Evolutionary conservation across 2,329 filamentous ascomycete genomes (phyloP).

Genomic region (Rhytidhysteron rufulum): DNA sequence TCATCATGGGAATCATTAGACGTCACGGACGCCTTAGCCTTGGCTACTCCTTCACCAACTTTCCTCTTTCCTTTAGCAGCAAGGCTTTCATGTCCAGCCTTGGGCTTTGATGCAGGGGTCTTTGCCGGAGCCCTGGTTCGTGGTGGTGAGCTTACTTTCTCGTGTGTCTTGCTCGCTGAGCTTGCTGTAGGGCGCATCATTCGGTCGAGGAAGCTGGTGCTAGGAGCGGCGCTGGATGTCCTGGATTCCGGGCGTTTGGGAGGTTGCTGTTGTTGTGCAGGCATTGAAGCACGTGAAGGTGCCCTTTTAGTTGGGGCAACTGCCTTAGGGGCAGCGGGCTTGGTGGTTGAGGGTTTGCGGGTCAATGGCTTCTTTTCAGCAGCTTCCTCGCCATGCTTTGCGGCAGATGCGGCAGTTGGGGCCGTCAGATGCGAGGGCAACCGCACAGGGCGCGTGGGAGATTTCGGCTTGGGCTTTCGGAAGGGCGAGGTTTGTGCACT

Average conservation of each 20-base stretch:
- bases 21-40: conserved; percentile 30
- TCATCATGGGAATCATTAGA: conserved; percentile 16
- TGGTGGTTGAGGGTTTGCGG: conserved; percentile 34
- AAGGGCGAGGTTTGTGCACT: conserved; percentile 23
- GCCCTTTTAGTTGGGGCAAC: conserved; percentile 24
- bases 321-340: conserved; percentile 21
- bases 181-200: conserved; percentile 76
- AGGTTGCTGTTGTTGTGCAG: conserved; percentile 23
- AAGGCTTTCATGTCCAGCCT: conserved; percentile 17
- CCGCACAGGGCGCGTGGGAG: conserved; percentile 64
- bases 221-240: conserved; percentile 52
- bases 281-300: conserved; percentile 35
- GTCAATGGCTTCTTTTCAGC: conserved; percentile 38
- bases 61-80: conserved; percentile 35
- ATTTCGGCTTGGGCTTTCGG: conserved; percentile 46
- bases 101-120: conserved; percentile 15
- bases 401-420: conserved; percentile 66
- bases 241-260: conserved; percentile 50
- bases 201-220: conserved; percentile 71
- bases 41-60: conserved; percentile 29
- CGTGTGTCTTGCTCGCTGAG: conserved; percentile 63
- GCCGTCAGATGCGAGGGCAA: conserved; percentile 65
- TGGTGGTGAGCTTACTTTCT: conserved; percentile 51
- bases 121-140: conserved; percentile 15
- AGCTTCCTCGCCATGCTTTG: conserved; percentile 51